These are phyloP conservation scores for Syzygium oleosum DNA, from an alignment of 345 rosid genomes.

Conservation along the genomic window DNA sequence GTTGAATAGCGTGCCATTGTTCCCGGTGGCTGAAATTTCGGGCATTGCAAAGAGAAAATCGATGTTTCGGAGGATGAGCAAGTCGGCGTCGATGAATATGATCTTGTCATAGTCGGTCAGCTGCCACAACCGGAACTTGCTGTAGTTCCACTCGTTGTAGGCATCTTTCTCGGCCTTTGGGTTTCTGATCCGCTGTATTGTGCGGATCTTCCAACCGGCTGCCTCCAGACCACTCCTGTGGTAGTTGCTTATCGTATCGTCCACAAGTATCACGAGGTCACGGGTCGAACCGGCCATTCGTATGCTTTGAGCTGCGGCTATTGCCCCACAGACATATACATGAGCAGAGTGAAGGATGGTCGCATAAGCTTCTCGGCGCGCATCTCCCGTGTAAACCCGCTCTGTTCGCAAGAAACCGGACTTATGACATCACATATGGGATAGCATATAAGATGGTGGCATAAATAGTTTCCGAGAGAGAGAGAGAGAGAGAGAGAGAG, in stretches of 20 bases:
- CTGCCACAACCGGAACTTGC: slow-evolving; percentile 96
- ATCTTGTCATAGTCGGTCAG: slow-evolving; percentile 87
- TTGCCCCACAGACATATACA: slow-evolving; percentile 88
- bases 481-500: neutral
- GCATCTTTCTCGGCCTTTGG: slow-evolving; percentile 97
- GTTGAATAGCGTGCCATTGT: slow-evolving; percentile 77
- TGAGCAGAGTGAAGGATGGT: slow-evolving; percentile 94
- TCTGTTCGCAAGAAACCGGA: slow-evolving; percentile 21
- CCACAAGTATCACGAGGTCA: slow-evolving; percentile 90
- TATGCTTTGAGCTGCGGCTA: slow-evolving; percentile 88
- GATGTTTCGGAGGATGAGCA: slow-evolving; percentile 76
- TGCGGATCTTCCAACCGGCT: slow-evolving; percentile 87
- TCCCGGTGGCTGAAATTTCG: slow-evolving; percentile 79
- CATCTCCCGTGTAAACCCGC: slow-evolving; percentile 42
- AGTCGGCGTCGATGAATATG: slow-evolving; percentile 88
- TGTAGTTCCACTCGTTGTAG: slow-evolving; percentile 96
- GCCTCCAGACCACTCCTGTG: slow-evolving; percentile 85
- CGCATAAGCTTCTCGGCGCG: slow-evolving; percentile 79
- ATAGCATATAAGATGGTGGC: neutral
- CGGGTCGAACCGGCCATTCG: slow-evolving; percentile 81
- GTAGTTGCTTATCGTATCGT: slow-evolving; percentile 59
- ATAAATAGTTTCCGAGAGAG: neutral
- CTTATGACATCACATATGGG: neutral
- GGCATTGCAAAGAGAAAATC: slow-evolving; percentile 88
- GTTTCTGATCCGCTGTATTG: slow-evolving; percentile 79